phyloP scores from a whole-genome alignment of 352 stramenopile species.

The Aphanomyces invadans region DNA sequence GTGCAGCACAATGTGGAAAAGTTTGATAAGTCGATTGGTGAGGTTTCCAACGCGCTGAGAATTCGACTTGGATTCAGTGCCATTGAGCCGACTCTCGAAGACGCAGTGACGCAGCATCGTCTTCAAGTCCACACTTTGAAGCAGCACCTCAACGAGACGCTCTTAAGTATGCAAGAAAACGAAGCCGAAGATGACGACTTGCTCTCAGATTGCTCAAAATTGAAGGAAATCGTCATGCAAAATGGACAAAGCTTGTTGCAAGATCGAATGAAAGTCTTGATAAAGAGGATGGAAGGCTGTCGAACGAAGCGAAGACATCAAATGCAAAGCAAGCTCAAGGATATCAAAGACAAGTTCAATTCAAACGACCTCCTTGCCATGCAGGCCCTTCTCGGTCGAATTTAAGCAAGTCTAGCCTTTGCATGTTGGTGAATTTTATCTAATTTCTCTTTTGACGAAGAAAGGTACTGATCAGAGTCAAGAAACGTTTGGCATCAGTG shows the following conservation, averaged over 20 bases:
- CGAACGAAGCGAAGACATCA: neutral
- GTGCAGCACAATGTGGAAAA: neutral
- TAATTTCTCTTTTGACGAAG: neutral
- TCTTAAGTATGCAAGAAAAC: neutral
- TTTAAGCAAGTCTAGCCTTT: neutral
- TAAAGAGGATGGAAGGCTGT: constrained; percentile 8
- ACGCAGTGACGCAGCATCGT: constrained; percentile 3
- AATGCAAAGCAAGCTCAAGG: constrained; percentile 22
- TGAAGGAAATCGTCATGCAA: neutral
- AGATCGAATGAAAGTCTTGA: neutral
- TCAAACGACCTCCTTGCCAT: constrained; percentile 19
- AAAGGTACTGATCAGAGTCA: neutral
- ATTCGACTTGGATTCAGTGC: neutral
- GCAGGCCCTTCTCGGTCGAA: constrained; percentile 18
- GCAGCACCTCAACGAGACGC: neutral
- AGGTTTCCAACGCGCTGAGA: neutral
- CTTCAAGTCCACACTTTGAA: neutral
- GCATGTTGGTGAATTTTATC: neutral
- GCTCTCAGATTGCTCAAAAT: neutral
- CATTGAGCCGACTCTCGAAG: neutral
- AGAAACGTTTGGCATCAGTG: neutral
- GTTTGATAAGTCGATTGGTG: neutral
- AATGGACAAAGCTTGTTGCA: neutral
- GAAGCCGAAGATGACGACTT: constrained; percentile 12
- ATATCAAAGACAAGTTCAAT: constrained; percentile 23